Conservation (phyloP, 2,329 filamentous ascomycete species). For the Pseudocercospora vitis region DNA sequence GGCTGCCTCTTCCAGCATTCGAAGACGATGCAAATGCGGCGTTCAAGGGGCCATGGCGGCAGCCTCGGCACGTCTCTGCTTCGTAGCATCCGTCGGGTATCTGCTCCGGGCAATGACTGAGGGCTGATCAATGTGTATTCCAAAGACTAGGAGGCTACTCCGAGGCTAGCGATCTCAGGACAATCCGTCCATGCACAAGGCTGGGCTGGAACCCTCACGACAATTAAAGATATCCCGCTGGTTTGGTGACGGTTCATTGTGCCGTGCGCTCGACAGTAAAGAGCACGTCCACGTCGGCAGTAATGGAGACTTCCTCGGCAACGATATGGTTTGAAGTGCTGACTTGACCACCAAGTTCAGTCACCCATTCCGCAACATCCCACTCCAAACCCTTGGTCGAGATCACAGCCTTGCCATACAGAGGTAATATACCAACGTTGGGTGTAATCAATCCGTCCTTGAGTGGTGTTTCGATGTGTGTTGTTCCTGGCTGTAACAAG, state of each 20-base stretch:
- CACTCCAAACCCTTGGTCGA: conserved; percentile 81
- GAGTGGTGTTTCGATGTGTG: conserved; percentile 65
- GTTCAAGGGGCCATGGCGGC: not conserved
- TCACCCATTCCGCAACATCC: conserved; percentile 83
- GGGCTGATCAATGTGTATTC: no score
- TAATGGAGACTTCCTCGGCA: conserved; percentile 42
- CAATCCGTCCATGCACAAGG: no score
- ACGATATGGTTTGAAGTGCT: conserved; percentile 54
- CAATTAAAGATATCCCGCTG: no score
- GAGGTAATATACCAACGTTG: conserved; percentile 81
- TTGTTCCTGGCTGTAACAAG: conserved; percentile 68
- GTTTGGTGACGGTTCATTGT: no score
- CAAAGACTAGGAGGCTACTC: no score
- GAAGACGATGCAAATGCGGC: not conserved
- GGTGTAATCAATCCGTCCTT: conserved; percentile 61
- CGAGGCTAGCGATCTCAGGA: no score
- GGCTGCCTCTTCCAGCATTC: not conserved
- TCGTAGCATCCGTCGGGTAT: conserved; percentile 7
- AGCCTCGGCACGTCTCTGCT: not conserved
- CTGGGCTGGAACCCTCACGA: no score
- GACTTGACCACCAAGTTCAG: conserved; percentile 49
- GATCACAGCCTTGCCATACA: conserved; percentile 76
- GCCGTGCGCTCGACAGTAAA: conserved; percentile 48
- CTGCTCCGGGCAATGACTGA: conserved; percentile 7
- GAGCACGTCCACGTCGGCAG: conserved; percentile 46